Percentiles rank a stretch among this genome's conserved stretches.
Conservation (phyloP, 495 filamentous ascomycete genomes). For the Barbatosphaeria neglecta region DNA sequence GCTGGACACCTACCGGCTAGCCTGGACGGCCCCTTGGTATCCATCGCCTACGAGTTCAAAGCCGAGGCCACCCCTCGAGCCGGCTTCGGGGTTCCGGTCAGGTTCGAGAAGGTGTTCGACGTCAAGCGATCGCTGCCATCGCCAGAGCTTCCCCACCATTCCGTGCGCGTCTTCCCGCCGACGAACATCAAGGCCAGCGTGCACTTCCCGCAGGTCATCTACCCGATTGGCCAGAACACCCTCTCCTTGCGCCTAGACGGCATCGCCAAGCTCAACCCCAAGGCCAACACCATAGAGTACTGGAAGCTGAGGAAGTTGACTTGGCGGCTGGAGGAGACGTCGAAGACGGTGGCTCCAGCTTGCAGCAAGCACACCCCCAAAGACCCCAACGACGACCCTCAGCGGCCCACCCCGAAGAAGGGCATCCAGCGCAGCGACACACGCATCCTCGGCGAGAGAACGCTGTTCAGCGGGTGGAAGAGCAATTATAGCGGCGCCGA, state of each 20-base stretch:
- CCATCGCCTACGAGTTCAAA: slow-evolving; percentile 66
- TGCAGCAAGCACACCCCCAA: slow-evolving; percentile 69
- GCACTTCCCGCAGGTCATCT: slow-evolving; percentile 66
- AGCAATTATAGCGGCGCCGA: slow-evolving; percentile 60
- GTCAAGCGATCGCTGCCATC: slow-evolving; percentile 61
- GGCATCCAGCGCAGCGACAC: slow-evolving; percentile 68
- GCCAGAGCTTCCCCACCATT: slow-evolving; percentile 54
- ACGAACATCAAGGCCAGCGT: slow-evolving; percentile 81
- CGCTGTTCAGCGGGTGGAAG: slow-evolving; percentile 70
- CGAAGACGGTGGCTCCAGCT: slow-evolving; percentile 67
- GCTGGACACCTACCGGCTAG: slow-evolving; percentile 78
- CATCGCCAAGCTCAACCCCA: slow-evolving; percentile 51
- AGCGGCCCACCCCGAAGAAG: slow-evolving; percentile 40
- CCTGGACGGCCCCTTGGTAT: slow-evolving; percentile 58
- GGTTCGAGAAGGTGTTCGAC: slow-evolving; percentile 49
- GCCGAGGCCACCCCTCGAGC: slow-evolving; percentile 59
- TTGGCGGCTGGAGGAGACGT: slow-evolving; percentile 85
- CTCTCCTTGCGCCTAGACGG: slow-evolving; percentile 72
- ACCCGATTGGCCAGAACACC: slow-evolving; percentile 77
- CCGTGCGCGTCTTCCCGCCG: slow-evolving; percentile 87
- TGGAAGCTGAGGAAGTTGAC: slow-evolving; percentile 85
- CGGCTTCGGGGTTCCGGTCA: slow-evolving; percentile 34
- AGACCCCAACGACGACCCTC: slow-evolving; percentile 37
- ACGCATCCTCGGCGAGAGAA: slow-evolving; percentile 50
- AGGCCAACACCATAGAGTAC: slow-evolving; percentile 42